A percentile compares a stretch with the other conserved stretches of the same genome.
Evolutionary conservation across 306 rosid genomes (phyloP).

Genomic region (Vicia villosa): DNA sequence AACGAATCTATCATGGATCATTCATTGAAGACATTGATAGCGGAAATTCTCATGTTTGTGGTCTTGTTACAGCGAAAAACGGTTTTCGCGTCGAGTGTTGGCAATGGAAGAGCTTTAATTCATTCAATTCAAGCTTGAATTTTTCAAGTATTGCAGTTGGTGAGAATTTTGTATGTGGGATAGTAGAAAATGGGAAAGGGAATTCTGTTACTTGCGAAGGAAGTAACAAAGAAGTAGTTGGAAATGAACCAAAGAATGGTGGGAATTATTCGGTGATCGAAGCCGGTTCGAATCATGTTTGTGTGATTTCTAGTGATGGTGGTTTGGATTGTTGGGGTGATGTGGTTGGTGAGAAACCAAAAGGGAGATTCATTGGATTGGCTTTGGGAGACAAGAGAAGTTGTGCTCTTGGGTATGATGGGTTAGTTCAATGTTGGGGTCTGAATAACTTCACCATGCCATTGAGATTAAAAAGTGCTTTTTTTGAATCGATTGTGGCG

Average conservation of each 20-base stretch:
- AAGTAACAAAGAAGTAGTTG: constrained; percentile 33
- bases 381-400: constrained; percentile 78
- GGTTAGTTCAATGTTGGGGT: constrained; percentile 74
- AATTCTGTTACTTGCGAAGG: constrained; percentile 47
- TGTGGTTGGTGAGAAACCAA: constrained; percentile 39
- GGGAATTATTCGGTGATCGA: constrained; percentile 44
- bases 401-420: constrained; percentile 55
- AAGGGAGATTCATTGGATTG: constrained; percentile 53
- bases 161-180: constrained; percentile 65
- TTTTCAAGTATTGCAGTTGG: constrained; percentile 68
- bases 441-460: constrained; percentile 60
- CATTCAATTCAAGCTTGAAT: background rate
- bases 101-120: constrained; percentile 54
- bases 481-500: constrained; percentile 62
- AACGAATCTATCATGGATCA: constrained; percentile 52
- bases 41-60: constrained; percentile 73
- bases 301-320: constrained; percentile 49
- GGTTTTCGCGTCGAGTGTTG: constrained; percentile 57
- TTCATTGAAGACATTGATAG: constrained; percentile 47
- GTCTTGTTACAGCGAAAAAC: constrained; percentile 39
- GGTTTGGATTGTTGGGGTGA: constrained; percentile 74
- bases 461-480: constrained; percentile 22
- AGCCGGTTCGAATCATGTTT: constrained; percentile 67
- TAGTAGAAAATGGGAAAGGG: constrained; percentile 27
- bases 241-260: constrained; percentile 7